These are phyloP conservation scores for Straminergon stramineum DNA, from an alignment of 225 moss, liverwort and hornwort species.

Conservation along the genomic window DNA sequence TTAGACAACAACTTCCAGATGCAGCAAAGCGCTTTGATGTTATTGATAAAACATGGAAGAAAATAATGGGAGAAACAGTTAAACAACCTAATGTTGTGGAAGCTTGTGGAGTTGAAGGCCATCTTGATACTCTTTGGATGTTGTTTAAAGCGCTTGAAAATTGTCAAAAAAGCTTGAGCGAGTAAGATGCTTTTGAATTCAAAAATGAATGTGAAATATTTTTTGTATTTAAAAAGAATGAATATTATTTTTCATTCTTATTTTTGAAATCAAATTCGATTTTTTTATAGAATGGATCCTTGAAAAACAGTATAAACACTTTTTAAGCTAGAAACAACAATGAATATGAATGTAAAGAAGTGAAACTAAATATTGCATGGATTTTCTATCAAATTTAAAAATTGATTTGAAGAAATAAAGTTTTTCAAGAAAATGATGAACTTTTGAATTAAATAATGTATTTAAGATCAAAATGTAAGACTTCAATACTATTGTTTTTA, in stretches of 20 bases:
- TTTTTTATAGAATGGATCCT: background rate
- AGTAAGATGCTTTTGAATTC: slow-evolving; percentile 18
- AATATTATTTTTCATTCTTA: too few species aligned
- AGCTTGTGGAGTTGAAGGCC: slow-evolving; percentile 66
- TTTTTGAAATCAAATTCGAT: background rate
- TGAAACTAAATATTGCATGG: too few species aligned
- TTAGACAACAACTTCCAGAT: slow-evolving; percentile 78
- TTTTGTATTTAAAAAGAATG: background rate
- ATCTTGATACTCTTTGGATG: slow-evolving; percentile 56
- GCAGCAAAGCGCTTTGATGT: slow-evolving; percentile 67
- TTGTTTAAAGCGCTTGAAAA: slow-evolving; percentile 72
- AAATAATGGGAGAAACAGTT: slow-evolving; percentile 65
- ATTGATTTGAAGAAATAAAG: background rate
- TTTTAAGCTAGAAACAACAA: background rate
- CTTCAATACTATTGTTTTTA: background rate
- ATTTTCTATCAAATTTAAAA: background rate
- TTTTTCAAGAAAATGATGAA: background rate
- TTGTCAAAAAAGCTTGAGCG: slow-evolving; percentile 83
- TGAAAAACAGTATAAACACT: too few species aligned
- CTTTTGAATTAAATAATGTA: background rate
- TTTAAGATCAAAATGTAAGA: too few species aligned
- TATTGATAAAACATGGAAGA: slow-evolving; percentile 75
- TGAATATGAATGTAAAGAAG: background rate
- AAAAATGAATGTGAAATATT: background rate
- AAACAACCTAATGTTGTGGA: slow-evolving; percentile 60